These are phyloP conservation scores for Leishmania gerbilli DNA, from an alignment of 208 protist genomes.

Conservation along the genomic window DNA sequence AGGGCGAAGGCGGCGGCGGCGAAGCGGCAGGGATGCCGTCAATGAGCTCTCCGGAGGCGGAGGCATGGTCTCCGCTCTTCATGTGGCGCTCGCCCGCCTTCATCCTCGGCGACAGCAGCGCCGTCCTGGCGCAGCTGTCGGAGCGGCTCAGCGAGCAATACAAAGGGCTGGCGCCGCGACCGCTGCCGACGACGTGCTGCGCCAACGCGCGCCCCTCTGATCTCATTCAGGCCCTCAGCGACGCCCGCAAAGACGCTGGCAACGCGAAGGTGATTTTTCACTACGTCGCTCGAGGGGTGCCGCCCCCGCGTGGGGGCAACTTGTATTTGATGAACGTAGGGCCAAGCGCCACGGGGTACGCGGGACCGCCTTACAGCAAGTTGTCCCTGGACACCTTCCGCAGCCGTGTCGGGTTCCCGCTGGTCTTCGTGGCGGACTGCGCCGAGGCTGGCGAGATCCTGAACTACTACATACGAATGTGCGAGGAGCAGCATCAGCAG, in stretches of 20 bases:
- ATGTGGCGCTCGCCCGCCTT: slow-evolving; percentile 77
- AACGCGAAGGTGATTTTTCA: slow-evolving; percentile 81
- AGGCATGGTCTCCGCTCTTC: slow-evolving; percentile 50
- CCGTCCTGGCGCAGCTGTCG: slow-evolving; percentile 60
- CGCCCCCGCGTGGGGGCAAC: slow-evolving; percentile 48
- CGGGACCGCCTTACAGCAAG: slow-evolving; percentile 37
- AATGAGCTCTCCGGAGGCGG: slow-evolving; percentile 24
- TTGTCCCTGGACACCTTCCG: slow-evolving; percentile 63
- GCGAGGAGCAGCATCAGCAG: slow-evolving; percentile 63
- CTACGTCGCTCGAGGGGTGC: slow-evolving; percentile 78
- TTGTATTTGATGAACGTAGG: slow-evolving; percentile 48
- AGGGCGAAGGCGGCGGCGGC: slow-evolving; percentile 23
- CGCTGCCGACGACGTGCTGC: slow-evolving; percentile 52
- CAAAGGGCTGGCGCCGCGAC: slow-evolving; percentile 61
- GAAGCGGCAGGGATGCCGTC: slow-evolving; percentile 18
- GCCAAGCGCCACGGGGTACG: slow-evolving; percentile 25
- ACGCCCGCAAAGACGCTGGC: slow-evolving; percentile 68
- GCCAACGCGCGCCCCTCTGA: slow-evolving; percentile 59
- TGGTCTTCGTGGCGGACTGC: slow-evolving; percentile 88
- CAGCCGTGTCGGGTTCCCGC: slow-evolving; percentile 63
- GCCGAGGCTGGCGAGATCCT: slow-evolving; percentile 70
- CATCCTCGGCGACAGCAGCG: slow-evolving; percentile 53
- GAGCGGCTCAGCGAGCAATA: slow-evolving; percentile 75
- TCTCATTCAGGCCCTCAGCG: slow-evolving; percentile 56
- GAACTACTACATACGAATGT: slow-evolving; percentile 57